These are phyloP conservation scores for Solanum medicagineum DNA, from an alignment of 257 asterid genomes.

Conservation along the genomic window DNA sequence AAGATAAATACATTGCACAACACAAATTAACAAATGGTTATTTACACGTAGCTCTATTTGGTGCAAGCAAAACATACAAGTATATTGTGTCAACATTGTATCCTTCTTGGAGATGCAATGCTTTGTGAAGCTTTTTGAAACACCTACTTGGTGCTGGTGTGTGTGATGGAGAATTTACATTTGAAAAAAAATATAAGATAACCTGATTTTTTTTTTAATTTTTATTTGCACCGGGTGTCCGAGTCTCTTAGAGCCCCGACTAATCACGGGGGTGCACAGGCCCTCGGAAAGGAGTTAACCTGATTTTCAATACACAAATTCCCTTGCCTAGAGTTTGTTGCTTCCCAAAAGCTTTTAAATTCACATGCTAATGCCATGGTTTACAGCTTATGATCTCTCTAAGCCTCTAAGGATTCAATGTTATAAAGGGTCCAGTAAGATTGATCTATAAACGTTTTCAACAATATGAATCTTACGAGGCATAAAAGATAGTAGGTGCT, in stretches of 20 bases:
- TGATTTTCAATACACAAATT: not conserved
- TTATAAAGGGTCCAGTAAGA: not conserved
- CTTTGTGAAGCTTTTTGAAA: not conserved
- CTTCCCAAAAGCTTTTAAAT: not conserved
- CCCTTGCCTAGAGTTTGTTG: not conserved
- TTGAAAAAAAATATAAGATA: not conserved
- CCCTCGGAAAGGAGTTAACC: too few species aligned
- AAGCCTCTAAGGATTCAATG: not conserved
- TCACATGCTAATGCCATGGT: not conserved
- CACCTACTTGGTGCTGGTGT: not conserved
- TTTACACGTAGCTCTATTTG: not conserved
- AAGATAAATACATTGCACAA: not conserved
- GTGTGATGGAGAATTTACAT: not conserved
- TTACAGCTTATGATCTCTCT: not conserved
- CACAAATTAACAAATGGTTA: not conserved
- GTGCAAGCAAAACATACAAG: not conserved
- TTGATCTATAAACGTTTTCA: not conserved
- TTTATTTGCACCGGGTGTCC: too few species aligned
- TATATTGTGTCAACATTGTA: not conserved
- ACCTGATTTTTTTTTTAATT: not conserved
- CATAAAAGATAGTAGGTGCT: slow-evolving; percentile 64
- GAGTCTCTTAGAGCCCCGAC: too few species aligned
- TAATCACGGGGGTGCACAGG: too few species aligned
- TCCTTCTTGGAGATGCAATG: not conserved
- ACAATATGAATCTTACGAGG: slow-evolving; percentile 51